phyloP scores from a whole-genome alignment of 2,329 filamentous ascomycete genomes.

The Cercospora nicotianae region DNA sequence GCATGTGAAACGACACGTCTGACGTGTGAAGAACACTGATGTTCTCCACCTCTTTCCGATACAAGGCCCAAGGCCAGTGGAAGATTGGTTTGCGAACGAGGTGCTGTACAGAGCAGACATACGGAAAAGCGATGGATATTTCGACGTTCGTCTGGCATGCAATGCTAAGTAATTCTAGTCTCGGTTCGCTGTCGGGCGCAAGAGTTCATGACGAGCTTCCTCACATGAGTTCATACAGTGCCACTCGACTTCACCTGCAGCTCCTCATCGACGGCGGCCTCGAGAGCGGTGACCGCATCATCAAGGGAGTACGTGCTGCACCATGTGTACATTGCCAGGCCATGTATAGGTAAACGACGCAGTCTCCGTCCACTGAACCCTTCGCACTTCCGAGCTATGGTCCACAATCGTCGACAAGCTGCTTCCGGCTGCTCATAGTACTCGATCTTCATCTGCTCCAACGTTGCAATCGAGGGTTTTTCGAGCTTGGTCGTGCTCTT shows the following conservation, averaged over 20 bases:
- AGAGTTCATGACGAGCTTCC: neutral
- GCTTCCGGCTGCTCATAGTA: constrained; percentile 27
- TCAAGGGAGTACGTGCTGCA: constrained; percentile 39
- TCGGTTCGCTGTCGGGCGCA: neutral
- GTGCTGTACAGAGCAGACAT: neutral
- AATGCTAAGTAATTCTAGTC: neutral
- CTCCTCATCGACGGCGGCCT: constrained; percentile 41
- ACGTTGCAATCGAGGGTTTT: constrained; percentile 31
- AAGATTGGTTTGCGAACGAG: neutral
- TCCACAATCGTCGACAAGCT: constrained; percentile 36
- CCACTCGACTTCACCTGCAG: constrained; percentile 17
- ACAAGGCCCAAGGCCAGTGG: neutral
- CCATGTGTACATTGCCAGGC: constrained; percentile 44
- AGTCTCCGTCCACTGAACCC: constrained; percentile 47
- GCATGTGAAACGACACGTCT: neutral
- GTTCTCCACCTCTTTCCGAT: neutral
- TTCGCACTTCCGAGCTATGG: constrained; percentile 38
- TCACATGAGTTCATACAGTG: neutral
- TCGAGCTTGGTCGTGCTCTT: constrained; percentile 11
- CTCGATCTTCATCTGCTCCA: constrained; percentile 35
- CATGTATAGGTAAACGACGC: constrained; percentile 44
- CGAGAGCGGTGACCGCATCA: constrained; percentile 43
- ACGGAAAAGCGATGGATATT: neutral
- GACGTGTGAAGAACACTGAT: neutral
- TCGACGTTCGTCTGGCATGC: neutral